Evolutionary conservation across 345 rosid species (phyloP).

Genomic region (Streptanthus diversifolius): DNA sequence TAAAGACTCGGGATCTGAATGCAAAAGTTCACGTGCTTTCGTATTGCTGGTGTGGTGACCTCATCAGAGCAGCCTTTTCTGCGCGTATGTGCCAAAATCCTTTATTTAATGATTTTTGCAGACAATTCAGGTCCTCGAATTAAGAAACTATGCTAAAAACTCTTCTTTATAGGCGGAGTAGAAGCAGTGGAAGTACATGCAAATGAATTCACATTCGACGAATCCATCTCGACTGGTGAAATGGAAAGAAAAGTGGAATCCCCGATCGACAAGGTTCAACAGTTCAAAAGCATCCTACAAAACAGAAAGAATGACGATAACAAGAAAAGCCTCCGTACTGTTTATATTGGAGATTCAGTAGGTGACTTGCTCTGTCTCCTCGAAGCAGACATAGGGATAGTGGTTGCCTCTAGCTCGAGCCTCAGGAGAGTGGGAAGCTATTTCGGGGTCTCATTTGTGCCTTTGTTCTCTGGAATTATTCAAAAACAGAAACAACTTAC

Average conservation of each 20-base stretch:
- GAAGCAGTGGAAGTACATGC: conserved; percentile 62
- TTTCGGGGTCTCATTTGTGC: conserved; percentile 85
- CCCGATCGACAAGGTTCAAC: conserved; percentile 68
- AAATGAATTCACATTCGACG: conserved; percentile 67
- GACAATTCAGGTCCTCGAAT: not conserved
- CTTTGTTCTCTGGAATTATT: conserved; percentile 63
- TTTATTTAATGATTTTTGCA: not conserved
- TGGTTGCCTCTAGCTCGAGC: conserved; percentile 77
- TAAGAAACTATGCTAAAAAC: conserved; percentile 7
- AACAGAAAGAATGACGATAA: conserved; percentile 26
- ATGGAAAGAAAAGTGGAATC: conserved; percentile 65
- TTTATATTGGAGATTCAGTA: conserved; percentile 86
- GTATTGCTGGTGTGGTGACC: conserved; percentile 96
- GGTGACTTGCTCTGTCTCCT: conserved; percentile 94
- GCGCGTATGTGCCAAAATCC: conserved; percentile 41
- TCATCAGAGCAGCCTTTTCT: conserved; percentile 71
- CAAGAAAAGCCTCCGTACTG: conserved; percentile 45
- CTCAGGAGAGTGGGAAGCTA: conserved; percentile 74
- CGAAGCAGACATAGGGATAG: conserved; percentile 89
- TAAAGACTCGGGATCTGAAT: conserved; percentile 49
- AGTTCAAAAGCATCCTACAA: conserved; percentile 49
- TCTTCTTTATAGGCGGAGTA: conserved; percentile 48
- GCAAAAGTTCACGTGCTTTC: conserved; percentile 71
- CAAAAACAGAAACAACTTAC: conserved; percentile 59
- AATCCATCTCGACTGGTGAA: conserved; percentile 75